phyloP scores from a whole-genome alignment of 371 early-diverging fungal species.

The Amoeboaphelidium occidentale region DNA sequence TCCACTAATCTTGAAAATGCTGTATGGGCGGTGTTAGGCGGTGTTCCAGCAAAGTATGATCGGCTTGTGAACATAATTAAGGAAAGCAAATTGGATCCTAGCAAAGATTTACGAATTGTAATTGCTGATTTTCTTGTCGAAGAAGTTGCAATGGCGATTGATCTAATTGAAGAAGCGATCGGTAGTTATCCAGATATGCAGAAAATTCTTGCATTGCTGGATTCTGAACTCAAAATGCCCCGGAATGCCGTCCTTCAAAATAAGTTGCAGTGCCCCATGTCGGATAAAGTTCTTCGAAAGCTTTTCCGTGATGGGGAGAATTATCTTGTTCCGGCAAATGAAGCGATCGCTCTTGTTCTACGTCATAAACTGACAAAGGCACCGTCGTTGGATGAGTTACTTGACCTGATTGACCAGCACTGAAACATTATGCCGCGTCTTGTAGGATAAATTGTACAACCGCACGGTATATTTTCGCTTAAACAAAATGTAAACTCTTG shows the following conservation, averaged over 20 bases:
- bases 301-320: background rate
- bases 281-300: background rate
- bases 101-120: background rate
- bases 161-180: background rate
- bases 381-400: background rate
- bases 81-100: background rate
- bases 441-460: background rate
- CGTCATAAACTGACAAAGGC: background rate
- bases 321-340: background rate
- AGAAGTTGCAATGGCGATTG: background rate
- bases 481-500: too few species aligned
- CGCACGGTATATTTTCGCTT: too few species aligned
- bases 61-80: background rate
- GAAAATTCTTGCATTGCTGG: background rate
- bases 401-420: background rate
- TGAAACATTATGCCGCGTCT: background rate
- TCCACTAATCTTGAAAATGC: background rate
- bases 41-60: background rate
- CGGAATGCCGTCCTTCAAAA: background rate
- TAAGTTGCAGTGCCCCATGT: background rate
- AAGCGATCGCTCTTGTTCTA: background rate
- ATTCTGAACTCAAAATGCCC: background rate
- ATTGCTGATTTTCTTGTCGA: background rate
- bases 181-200: background rate
- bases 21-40: background rate